Evolutionary conservation across 2,329 filamentous ascomycete species (phyloP), one percentile per base, ranked within the genome.

Genomic region (Emydomyces testavorans): DNA sequence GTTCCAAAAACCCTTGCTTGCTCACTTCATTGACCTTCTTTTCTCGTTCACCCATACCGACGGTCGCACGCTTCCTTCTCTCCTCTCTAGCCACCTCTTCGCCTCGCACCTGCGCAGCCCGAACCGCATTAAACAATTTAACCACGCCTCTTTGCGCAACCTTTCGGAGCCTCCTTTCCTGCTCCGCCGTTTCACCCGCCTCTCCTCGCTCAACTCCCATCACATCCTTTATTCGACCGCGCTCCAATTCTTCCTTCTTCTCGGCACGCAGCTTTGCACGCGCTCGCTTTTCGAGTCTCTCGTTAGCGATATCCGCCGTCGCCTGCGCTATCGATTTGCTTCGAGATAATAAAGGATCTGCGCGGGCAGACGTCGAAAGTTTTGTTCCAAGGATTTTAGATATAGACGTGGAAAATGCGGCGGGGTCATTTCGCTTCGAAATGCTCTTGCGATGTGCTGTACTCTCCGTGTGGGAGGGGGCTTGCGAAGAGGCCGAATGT

Each of bases 11-110:
- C 0, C 90, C 89, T 70, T 95, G 85, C 71, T 94, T 93, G 65
- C 84, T 94, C 82, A 98, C 92, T 73, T 96, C 89, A 55, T 86
- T 92, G 45, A 94, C 76, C 70, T 83, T 88, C 68, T 93, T 87
- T 67, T 93, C 83, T 55, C 87, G 79, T 65, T 84, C 79, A 52
- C 76, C 77, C 60, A 87, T 79, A 1, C 90, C 90, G 26, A 94
- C 76, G 0, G 93, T 72, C 2, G 87, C 85, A 52, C 82, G 77
- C 56, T 79, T 79, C 65, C 78, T 77, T 41, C 79, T 76, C 55
- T 78, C 77, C 64, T 73, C 78, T 61, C 60, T 63, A 13, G 84
- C 81, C 4, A 87, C 83, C 65, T 90, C 81, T 50, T 82, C 78
- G 2, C 83, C 89, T 65, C 89, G 85, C 49, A 95, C 84, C 68